phyloP scores from a whole-genome alignment of 345 rosid genomes.

The Rhizophora mangle region DNA sequence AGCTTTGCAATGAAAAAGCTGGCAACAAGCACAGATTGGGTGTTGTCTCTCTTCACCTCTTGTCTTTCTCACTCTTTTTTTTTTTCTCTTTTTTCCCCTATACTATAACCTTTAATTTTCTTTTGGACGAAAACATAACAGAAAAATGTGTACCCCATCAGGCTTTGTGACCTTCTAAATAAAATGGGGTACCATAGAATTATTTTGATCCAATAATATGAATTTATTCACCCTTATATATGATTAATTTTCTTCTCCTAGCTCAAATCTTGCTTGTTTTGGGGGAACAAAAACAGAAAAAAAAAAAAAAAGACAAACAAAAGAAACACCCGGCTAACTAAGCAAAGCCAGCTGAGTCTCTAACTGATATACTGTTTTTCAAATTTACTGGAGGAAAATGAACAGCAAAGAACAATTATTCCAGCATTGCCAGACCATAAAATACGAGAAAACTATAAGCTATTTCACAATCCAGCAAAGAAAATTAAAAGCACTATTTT shows the following conservation, averaged over 20 bases:
- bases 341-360: not conserved
- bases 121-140: not conserved
- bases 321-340: no score
- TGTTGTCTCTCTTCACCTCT: not conserved
- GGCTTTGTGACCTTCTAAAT: no score
- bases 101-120: not conserved
- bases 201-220: no score
- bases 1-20: slow-evolving; percentile 22
- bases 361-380: not conserved
- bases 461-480: not conserved
- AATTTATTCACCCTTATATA: no score
- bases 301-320: no score
- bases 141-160: no score
- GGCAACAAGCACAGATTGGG: not conserved
- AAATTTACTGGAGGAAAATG: not conserved
- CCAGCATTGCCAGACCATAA: not conserved
- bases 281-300: no score
- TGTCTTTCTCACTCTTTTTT: not conserved
- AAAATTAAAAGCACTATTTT: not conserved
- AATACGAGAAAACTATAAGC: not conserved
- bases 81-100: not conserved
- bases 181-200: no score
- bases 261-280: no score
- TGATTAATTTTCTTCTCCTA: no score
- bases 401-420: not conserved